These are phyloP conservation scores for Cordyceps javanica DNA, from an alignment of 2,329 filamentous ascomycete genomes.

Conservation along the genomic window DNA sequence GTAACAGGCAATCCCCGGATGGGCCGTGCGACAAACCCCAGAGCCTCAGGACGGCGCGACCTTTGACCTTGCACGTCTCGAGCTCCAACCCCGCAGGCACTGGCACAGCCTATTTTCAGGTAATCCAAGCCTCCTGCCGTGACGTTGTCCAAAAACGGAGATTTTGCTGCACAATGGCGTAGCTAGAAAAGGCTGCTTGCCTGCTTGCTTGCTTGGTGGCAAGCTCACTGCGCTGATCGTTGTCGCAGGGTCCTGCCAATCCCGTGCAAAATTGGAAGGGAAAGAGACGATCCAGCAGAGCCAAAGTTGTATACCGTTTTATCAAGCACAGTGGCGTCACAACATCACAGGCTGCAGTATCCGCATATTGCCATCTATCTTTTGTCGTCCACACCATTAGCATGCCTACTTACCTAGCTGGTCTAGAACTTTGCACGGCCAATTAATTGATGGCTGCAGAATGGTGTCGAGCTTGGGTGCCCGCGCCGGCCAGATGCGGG, in stretches of 20 bases:
- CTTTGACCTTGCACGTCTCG: no score
- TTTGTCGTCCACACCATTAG: not conserved
- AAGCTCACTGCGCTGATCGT: not conserved
- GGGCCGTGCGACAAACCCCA: constrained; percentile 7
- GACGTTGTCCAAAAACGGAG: not conserved
- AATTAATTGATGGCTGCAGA: not conserved
- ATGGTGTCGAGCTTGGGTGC: constrained; percentile 3
- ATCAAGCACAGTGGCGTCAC: not conserved
- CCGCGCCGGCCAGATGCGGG: constrained; percentile 1
- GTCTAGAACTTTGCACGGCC: constrained; percentile 1
- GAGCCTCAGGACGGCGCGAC: constrained; percentile 4
- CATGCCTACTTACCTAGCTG: not conserved
- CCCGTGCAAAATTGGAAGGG: not conserved
- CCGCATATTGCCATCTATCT: not conserved
- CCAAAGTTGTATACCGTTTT: not conserved
- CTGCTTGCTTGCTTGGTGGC: constrained; percentile 2
- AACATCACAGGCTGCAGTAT: not conserved
- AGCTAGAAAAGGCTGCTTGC: not conserved
- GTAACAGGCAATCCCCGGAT: not conserved
- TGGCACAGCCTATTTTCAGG: not conserved
- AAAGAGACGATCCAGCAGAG: not conserved
- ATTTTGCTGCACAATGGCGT: constrained; percentile 10
- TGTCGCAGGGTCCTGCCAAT: constrained; percentile 11
- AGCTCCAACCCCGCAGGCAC: not conserved
- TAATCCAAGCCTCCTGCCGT: not conserved